These are phyloP conservation scores for Chionographis japonica DNA, from an alignment of 106 monocot species.

Conservation along the genomic window DNA sequence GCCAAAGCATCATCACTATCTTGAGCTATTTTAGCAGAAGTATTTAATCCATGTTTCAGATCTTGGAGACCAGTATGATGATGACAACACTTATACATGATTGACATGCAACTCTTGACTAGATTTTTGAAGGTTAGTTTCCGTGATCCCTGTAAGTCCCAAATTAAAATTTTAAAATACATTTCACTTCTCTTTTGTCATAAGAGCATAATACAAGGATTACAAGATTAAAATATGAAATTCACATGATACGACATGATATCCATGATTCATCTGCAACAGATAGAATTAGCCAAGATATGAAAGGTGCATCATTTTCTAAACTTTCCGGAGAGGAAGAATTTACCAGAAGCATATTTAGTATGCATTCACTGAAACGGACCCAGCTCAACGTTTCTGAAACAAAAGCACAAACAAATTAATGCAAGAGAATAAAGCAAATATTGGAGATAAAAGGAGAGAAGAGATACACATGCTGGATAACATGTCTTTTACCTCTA, in stretches of 20 bases:
- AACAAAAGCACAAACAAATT: constrained; percentile 5
- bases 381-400: constrained; percentile 67
- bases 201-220: background rate
- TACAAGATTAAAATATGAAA: background rate
- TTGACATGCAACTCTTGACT: constrained; percentile 53
- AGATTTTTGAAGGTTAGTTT: constrained; percentile 60
- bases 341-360: constrained; percentile 70
- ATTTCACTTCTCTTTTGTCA: background rate
- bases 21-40: constrained; percentile 20
- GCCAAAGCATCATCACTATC: constrained; percentile 33
- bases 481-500: constrained; percentile 45
- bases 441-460: constrained; percentile 1
- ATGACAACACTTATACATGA: constrained; percentile 35
- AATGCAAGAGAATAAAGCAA: background rate
- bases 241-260: background rate
- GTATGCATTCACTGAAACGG: constrained; percentile 63
- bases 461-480: background rate
- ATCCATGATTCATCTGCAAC: too few relatives aligned
- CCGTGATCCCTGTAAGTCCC: constrained; percentile 58
- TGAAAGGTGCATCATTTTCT: background rate
- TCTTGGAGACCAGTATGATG: constrained; percentile 17
- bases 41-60: constrained; percentile 11
- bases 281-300: background rate
- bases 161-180: too few relatives aligned
- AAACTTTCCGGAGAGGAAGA: background rate